Evolutionary conservation across 164 flowering plant genomes (phyloP).

Genomic region (Amborella trichopoda): DNA sequence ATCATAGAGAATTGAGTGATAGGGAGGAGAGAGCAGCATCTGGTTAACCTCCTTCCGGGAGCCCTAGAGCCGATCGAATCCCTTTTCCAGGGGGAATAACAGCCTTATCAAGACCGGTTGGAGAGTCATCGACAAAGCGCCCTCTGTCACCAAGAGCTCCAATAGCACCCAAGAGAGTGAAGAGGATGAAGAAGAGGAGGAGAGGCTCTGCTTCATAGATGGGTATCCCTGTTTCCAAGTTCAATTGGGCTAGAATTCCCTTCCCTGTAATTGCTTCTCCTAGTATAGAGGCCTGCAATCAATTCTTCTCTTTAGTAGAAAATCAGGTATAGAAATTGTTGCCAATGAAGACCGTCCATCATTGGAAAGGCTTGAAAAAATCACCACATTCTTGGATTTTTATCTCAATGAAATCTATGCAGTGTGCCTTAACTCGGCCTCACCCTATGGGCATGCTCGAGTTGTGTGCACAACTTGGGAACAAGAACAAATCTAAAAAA

Average conservation of each 20-base stretch:
- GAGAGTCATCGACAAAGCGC: conserved; percentile 69
- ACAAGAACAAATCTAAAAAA: too few relatives aligned
- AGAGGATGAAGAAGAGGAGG: conserved; percentile 90
- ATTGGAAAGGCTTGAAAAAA: too few relatives aligned
- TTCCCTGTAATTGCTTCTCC: conserved; percentile 95
- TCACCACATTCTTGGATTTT: too few relatives aligned
- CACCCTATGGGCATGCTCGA: too few relatives aligned
- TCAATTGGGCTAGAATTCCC: conserved; percentile 83
- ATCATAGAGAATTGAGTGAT: too few relatives aligned
- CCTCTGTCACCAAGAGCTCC: conserved; percentile 97
- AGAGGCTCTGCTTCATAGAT: conserved; percentile 97
- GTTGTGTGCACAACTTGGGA: too few relatives aligned
- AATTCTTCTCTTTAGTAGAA: too few relatives aligned
- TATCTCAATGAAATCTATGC: too few relatives aligned
- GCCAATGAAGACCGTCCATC: too few relatives aligned
- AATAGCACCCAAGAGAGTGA: conserved; percentile 89
- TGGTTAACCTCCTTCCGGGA: conserved; percentile 66
- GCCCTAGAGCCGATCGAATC: conserved; percentile 58
- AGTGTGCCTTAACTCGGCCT: too few relatives aligned
- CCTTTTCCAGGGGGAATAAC: conserved; percentile 83
- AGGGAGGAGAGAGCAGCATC: background rate
- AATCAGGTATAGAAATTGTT: too few relatives aligned
- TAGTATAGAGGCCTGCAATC: conserved; percentile 79
- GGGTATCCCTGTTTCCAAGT: conserved; percentile 90
- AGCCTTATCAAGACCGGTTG: conserved; percentile 60